Conservation (phyloP, 768 basidiomycete genomes). For the Hortiboletus campestris region DNA sequence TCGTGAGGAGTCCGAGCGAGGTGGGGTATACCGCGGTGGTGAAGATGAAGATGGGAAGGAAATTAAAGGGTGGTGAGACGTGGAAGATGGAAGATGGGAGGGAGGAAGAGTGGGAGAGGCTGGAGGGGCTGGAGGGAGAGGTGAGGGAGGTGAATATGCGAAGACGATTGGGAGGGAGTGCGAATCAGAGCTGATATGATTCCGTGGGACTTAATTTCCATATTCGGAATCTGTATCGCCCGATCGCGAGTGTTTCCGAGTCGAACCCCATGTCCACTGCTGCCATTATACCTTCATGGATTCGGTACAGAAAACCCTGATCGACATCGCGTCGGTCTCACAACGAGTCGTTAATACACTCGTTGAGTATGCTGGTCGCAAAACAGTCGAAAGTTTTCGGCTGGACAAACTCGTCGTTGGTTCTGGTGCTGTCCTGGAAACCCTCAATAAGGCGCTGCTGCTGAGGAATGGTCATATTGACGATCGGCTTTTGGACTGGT, state of each 20-base stretch:
- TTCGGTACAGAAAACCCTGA: background rate
- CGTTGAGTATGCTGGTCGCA: background rate
- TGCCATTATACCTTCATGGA: too few species aligned
- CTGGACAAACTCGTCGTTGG: constrained; percentile 8
- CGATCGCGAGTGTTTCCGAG: too few species aligned
- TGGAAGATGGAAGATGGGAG: constrained; percentile 37
- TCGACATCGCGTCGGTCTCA: constrained; percentile 6
- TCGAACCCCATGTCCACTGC: too few species aligned
- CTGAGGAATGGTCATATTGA: background rate
- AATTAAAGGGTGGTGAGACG: constrained; percentile 35
- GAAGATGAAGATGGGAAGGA: constrained; percentile 56
- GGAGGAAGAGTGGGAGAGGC: constrained; percentile 21
- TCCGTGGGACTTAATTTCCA: too few species aligned
- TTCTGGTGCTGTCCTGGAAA: constrained; percentile 1
- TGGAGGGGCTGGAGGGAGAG: constrained; percentile 27
- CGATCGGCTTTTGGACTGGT: constrained; percentile 4
- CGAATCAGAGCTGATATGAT: background rate
- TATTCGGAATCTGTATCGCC: too few species aligned
- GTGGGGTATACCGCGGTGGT: constrained; percentile 70
- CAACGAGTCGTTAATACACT: constrained; percentile 1
- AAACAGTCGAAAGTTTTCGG: constrained; percentile 1
- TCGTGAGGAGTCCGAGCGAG: constrained; percentile 53
- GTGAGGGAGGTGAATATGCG: constrained; percentile 33
- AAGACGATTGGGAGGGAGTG: constrained; percentile 1
- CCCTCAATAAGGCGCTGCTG: background rate